These are phyloP conservation scores for Ogataea hybrid DNA, from an alignment of 1,139 yeast genomes.

Conservation along the genomic window DNA sequence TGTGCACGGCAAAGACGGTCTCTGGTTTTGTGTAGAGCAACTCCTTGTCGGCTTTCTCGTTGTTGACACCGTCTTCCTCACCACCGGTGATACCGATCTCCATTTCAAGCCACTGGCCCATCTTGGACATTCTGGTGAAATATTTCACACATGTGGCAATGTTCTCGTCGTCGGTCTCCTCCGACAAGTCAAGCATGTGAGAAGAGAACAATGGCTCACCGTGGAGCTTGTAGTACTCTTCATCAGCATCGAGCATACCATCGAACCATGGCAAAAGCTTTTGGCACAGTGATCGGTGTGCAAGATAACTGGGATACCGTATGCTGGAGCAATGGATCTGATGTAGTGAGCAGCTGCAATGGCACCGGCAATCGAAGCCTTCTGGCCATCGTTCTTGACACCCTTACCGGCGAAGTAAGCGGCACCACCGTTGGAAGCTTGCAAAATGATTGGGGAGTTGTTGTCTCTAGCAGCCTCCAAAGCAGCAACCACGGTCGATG, in stretches of 20 bases:
- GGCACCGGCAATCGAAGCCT: conserved; percentile 93
- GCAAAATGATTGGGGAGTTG: conserved; percentile 94
- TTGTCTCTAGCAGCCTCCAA: conserved; percentile 97
- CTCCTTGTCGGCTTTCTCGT: conserved; percentile 87
- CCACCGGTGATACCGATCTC: conserved; percentile 99
- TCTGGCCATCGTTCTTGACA: conserved; percentile 88
- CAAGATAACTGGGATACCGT: conserved; percentile 94
- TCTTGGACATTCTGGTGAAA: conserved; percentile 90
- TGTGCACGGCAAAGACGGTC: conserved; percentile 88
- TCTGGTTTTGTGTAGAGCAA: conserved; percentile 93
- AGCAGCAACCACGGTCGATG: conserved; percentile 96
- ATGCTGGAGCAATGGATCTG: conserved; percentile 93
- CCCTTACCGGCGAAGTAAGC: conserved; percentile 99
- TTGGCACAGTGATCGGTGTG: conserved; percentile 99
- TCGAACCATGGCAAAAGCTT: conserved; percentile 98
- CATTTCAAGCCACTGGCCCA: conserved; percentile 99
- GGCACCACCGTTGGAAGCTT: conserved; percentile 99
- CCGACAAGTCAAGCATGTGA: conserved; percentile 98
- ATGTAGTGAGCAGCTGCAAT: conserved; percentile 98
- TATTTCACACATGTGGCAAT: conserved; percentile 92
- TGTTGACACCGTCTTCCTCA: conserved; percentile 99
- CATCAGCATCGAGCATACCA: conserved; percentile 97
- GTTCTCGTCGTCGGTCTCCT: conserved; percentile 95
- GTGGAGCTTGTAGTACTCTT: conserved; percentile 77
- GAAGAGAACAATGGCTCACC: conserved; percentile 98